Evolutionary conservation across 2,329 filamentous ascomycete genomes (phyloP).

Genomic region (Colletotrichum cuscutae): DNA sequence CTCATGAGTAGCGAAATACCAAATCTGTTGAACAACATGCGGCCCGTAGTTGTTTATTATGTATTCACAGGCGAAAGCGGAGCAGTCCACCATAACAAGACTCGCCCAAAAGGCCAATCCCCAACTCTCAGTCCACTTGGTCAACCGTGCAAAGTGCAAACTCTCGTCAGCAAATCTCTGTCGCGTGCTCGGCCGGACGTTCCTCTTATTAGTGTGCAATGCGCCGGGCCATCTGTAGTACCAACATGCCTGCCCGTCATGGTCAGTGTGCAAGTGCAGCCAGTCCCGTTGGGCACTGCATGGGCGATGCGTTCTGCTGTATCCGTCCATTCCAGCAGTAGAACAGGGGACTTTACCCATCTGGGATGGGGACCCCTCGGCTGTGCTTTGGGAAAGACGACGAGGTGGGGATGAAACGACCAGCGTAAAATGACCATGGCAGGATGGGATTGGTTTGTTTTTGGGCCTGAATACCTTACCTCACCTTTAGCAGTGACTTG

Average conservation of each 20-base stretch:
- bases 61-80: slow-evolving; percentile 20
- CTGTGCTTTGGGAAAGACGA: neutral
- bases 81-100: slow-evolving; percentile 13
- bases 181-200: slow-evolving; percentile 14
- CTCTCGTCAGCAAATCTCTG: slow-evolving; percentile 1
- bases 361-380: slow-evolving; percentile 1
- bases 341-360: slow-evolving; percentile 17
- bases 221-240: slow-evolving; percentile 12
- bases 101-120: neutral
- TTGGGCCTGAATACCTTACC: neutral
- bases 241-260: slow-evolving; percentile 1
- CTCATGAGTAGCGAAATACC: slow-evolving; percentile 33
- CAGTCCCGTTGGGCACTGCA: neutral
- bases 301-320: slow-evolving; percentile 1
- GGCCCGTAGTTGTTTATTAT: slow-evolving; percentile 3
- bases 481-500: neutral
- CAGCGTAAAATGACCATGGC: slow-evolving; percentile 2
- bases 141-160: slow-evolving; percentile 17
- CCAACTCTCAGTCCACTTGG: neutral
- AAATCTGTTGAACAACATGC: slow-evolving; percentile 23
- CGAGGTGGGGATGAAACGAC: slow-evolving; percentile 32
- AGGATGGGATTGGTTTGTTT: slow-evolving; percentile 8
- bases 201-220: slow-evolving; percentile 25
- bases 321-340: slow-evolving; percentile 2
- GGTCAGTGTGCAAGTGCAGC: neutral